Evolutionary conservation across 805 yeast genomes (phyloP), one percentile per base, ranked within the genome.

Genomic region (Hanseniaspora guilliermondii): DNA sequence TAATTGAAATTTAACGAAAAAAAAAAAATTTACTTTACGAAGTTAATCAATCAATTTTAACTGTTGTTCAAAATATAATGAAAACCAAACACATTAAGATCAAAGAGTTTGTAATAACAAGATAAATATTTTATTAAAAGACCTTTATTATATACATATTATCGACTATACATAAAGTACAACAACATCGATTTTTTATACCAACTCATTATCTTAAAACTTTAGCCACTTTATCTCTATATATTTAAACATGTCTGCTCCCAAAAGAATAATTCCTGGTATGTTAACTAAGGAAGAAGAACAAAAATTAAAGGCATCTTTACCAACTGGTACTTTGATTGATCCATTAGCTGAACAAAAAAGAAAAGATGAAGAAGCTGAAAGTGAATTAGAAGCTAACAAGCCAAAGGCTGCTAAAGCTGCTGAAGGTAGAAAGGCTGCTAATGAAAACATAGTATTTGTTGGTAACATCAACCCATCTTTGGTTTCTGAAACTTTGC

Each of bases 381-480:
- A 40, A 37, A 46, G 39, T 56, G 57, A 49, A 50, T 53, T 48
- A 33, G 24, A 53, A 46, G 16, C 58, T 44, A 30, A 37, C 47
- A 59, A 59, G 47, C 64, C 64, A 32, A 70, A 66, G 40, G 66
- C 83, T 8, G 89, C 89, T n/a, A 74, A 77, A 58, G 93, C 91
- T 16, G 67, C 76, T 21, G 79, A 80, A 54, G 95, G 95, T 53
- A 95, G 95, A 33, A 78, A 95, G 61, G 91, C 85, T 62, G 75
- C 83, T 7, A 82, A 88, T 36, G 76, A 78, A 56, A 82, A 77
- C 55, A 83, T 85, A 56, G 68, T 87, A 45, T 83, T 88, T 64
- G 91, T 87, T 44, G 91, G 94, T 46, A 81, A 83, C 12, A 69
- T 87, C 53, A 83, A 77, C 62, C 79, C 78, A 58, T 66, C 80